Evolutionary conservation across 2,329 filamentous ascomycete species (phyloP).

Genomic region (Xylariaceae sp.): DNA sequence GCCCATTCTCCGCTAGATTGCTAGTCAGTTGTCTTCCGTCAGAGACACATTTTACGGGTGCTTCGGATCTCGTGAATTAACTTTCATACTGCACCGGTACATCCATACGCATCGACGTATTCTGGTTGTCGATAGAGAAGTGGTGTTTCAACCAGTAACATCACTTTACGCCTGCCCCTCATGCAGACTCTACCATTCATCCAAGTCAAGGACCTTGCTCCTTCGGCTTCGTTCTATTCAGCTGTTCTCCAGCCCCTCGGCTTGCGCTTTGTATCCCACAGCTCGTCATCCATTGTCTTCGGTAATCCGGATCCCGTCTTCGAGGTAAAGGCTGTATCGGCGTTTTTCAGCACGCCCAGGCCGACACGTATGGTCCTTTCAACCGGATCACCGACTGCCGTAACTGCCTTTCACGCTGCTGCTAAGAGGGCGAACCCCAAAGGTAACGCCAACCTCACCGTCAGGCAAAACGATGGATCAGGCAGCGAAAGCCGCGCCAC

Average conservation of each 20-base stretch:
- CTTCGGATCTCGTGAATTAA: slow-evolving; percentile 21
- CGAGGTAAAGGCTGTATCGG: slow-evolving; percentile 38
- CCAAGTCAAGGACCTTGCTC: slow-evolving; percentile 69
- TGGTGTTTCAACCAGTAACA: slow-evolving; percentile 5
- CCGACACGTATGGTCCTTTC: slow-evolving; percentile 57
- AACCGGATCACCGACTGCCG: slow-evolving; percentile 58
- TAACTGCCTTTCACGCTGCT: slow-evolving; percentile 65
- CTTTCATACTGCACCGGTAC: slow-evolving; percentile 2
- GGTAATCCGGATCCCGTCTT: slow-evolving; percentile 39
- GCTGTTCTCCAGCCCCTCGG: slow-evolving; percentile 72
- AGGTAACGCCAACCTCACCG: slow-evolving; percentile 24
- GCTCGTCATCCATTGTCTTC: slow-evolving; percentile 38
- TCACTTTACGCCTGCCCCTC: slow-evolving; percentile 15
- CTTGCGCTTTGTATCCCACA: slow-evolving; percentile 58
- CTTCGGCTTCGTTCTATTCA: slow-evolving; percentile 78
- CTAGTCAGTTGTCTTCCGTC: slow-evolving; percentile 6
- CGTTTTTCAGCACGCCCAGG: slow-evolving; percentile 34
- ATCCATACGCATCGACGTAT: slow-evolving; percentile 2
- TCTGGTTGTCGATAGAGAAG: slow-evolving; percentile 1
- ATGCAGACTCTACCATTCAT: slow-evolving; percentile 44
- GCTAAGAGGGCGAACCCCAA: slow-evolving; percentile 56
- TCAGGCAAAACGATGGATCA: slow-evolving; percentile 22
- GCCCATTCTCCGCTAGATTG: not conserved
- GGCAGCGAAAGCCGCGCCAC: slow-evolving; percentile 41
- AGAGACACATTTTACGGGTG: slow-evolving; percentile 10